Percentiles rank a stretch among this genome's conserved stretches.
Evolutionary conservation across 169 alveolate species (phyloP).

Genomic region (Pseudocohnilembus persalinus): DNA sequence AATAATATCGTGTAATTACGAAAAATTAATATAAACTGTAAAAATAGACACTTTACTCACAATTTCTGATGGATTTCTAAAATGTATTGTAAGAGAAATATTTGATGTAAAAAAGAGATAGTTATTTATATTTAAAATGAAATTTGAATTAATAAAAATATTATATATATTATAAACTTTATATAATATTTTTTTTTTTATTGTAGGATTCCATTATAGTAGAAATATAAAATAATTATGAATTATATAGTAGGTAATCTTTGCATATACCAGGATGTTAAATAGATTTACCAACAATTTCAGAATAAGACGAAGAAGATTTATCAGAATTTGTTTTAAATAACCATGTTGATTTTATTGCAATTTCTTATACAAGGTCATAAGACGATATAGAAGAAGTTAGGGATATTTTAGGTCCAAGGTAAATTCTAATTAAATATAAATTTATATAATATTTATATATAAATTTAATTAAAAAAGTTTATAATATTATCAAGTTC

Average conservation of each 20-base stretch:
- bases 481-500: no score
- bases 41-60: slow-evolving; percentile 91
- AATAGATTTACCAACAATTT: slow-evolving; percentile 94
- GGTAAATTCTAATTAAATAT: no score
- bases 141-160: neutral
- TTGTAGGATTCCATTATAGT: slow-evolving; percentile 62
- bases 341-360: slow-evolving; percentile 94
- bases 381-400: slow-evolving; percentile 81
- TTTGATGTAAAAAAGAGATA: slow-evolving; percentile 54
- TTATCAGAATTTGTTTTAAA: slow-evolving; percentile 95
- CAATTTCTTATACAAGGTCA: slow-evolving; percentile 80
- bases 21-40: slow-evolving; percentile 92
- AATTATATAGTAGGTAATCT: slow-evolving; percentile 94
- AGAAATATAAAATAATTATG: slow-evolving; percentile 90
- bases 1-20: slow-evolving; percentile 92
- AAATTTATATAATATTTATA: no score
- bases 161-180: neutral
- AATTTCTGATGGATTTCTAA: slow-evolving; percentile 95
- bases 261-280: slow-evolving; percentile 98
- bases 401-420: slow-evolving; percentile 83
- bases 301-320: slow-evolving; percentile 96
- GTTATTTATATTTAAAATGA: neutral
- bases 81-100: slow-evolving; percentile 88
- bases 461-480: no score
- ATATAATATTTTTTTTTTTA: neutral